phyloP scores from a whole-genome alignment of 2,329 filamentous ascomycete species.

The Trichoderma citrinoviride region DNA sequence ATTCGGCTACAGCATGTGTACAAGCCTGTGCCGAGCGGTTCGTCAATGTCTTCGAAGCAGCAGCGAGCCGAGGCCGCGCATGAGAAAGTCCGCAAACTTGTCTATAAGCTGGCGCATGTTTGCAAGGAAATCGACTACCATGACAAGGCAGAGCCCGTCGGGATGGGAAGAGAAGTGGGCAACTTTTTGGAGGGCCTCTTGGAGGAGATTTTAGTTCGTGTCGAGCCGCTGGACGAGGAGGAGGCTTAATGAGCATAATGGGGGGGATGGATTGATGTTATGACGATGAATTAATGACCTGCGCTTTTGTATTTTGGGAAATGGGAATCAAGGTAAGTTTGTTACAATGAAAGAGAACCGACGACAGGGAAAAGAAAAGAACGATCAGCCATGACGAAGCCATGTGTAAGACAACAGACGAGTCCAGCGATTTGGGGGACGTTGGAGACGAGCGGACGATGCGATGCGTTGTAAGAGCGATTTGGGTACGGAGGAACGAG shows the following conservation, averaged over 20 bases:
- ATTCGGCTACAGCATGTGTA: constrained; percentile 56
- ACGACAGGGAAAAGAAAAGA: not conserved
- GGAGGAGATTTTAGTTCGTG: constrained; percentile 88
- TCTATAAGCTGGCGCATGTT: constrained; percentile 76
- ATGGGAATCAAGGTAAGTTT: not conserved
- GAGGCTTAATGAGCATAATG: constrained; percentile 36
- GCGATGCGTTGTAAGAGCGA: constrained; percentile 11
- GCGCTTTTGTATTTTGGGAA: not conserved
- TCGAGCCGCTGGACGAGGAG: constrained; percentile 83
- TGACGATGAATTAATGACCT: constrained; percentile 6
- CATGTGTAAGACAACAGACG: not conserved
- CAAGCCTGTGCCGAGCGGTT: constrained; percentile 39
- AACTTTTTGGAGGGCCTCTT: constrained; percentile 88
- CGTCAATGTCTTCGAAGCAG: constrained; percentile 57
- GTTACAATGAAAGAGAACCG: not conserved
- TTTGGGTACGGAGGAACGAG: not conserved
- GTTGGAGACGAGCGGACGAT: not conserved
- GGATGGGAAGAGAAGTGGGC: constrained; percentile 87
- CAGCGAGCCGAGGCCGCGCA: constrained; percentile 71
- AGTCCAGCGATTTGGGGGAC: not conserved
- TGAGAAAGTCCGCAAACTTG: constrained; percentile 75
- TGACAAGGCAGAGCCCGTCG: constrained; percentile 82
- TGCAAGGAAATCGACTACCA: constrained; percentile 89
- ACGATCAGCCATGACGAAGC: not conserved
- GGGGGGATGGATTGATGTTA: not conserved